These are phyloP conservation scores for Lachnellula willkommii DNA, from an alignment of 2,329 filamentous ascomycete species.

Conservation along the genomic window DNA sequence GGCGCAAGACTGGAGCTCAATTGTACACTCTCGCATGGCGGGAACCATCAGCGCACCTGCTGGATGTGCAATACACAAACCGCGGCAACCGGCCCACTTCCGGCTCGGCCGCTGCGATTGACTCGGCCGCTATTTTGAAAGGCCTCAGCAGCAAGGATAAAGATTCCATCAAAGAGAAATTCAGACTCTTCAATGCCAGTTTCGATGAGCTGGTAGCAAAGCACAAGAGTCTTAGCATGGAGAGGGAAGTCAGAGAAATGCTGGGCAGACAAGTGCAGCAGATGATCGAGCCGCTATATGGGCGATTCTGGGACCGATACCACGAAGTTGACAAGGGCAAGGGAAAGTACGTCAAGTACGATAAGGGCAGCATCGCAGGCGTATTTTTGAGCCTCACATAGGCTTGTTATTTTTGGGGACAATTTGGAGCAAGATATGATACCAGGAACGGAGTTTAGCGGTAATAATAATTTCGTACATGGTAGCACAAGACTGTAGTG, in stretches of 20 bases:
- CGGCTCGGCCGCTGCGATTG: conserved; percentile 55
- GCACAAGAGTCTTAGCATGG: conserved; percentile 83
- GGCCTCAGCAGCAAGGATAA: conserved; percentile 83
- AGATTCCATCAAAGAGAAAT: conserved; percentile 94
- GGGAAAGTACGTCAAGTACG: conserved; percentile 97
- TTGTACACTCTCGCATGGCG: conserved; percentile 85
- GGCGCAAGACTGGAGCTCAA: conserved; percentile 79
- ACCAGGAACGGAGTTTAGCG: conserved; percentile 3
- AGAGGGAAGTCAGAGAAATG: conserved; percentile 77
- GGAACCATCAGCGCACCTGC: conserved; percentile 75
- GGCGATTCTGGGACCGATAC: conserved; percentile 93
- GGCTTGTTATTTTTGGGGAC: conserved; percentile 8
- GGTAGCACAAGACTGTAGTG: neutral
- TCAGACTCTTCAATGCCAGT: conserved; percentile 78
- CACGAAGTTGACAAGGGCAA: conserved; percentile 97
- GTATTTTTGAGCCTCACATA: conserved; percentile 38
- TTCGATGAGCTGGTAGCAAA: conserved; percentile 84
- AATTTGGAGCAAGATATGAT: conserved; percentile 6
- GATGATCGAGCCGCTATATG: conserved; percentile 91
- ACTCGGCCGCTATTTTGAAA: conserved; percentile 81
- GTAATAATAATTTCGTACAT: neutral
- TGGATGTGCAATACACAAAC: conserved; percentile 90
- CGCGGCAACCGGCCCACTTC: conserved; percentile 65
- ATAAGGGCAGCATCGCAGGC: conserved; percentile 73
- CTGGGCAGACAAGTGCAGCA: conserved; percentile 81